phyloP scores from a whole-genome alignment of 495 filamentous ascomycete genomes.

The Neurospora pannonica region DNA sequence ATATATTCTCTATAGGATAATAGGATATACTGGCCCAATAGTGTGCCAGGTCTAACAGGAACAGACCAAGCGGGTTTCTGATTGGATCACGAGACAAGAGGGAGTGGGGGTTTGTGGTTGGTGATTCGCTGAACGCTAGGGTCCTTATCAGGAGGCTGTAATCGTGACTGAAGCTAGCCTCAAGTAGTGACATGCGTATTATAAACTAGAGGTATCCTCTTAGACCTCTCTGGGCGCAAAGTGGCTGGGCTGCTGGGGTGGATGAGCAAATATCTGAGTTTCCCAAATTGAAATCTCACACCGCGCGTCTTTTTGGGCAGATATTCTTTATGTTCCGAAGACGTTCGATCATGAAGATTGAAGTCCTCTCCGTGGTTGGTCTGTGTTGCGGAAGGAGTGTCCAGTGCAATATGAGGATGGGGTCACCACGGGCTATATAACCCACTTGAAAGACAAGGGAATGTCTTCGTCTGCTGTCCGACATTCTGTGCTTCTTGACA shows the following conservation, averaged over 20 bases:
- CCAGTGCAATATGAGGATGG: background rate
- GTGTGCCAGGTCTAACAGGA: background rate
- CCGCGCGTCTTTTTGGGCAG: background rate
- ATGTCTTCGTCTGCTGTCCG: background rate
- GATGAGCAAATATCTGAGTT: background rate
- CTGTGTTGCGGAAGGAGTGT: background rate
- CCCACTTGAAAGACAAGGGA: background rate
- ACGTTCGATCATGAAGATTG: background rate
- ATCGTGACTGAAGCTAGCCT: background rate
- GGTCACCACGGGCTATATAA: background rate
- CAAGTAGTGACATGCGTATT: background rate
- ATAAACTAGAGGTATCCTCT: background rate
- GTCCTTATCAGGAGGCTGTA: constrained; percentile 1
- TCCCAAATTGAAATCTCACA: background rate
- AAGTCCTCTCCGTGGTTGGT: background rate
- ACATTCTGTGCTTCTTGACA: background rate
- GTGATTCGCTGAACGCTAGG: background rate
- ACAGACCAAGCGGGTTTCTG: background rate
- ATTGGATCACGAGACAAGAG: background rate
- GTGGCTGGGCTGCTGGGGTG: background rate
- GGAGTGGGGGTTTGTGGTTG: background rate
- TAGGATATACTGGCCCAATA: too few relatives aligned
- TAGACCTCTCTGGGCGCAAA: background rate
- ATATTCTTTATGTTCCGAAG: background rate
- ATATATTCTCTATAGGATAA: background rate